Evolutionary conservation across 768 basidiomycete genomes (phyloP), one percentile per base, ranked within the genome.

Genomic region (Rhodosporidiobolus sp.): DNA sequence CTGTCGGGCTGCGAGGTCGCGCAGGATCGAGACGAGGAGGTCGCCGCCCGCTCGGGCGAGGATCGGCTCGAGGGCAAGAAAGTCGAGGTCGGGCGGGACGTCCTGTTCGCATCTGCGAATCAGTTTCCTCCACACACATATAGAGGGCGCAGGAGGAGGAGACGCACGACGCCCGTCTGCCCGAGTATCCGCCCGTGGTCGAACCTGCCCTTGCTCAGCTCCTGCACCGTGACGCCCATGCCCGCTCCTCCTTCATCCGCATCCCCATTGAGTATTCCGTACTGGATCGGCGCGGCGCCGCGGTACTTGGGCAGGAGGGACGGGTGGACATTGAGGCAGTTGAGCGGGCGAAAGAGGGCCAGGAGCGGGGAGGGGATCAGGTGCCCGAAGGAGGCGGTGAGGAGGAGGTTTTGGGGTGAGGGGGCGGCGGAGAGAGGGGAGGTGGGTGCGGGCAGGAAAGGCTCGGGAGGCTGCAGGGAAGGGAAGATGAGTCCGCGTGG

Each of bases 371-470:
- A 46, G 4, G 78, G 78, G 45, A 79, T 65, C 19, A 79, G 64
- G 54, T 78, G 69, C 24, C 77, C 78, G 64, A 76, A 79, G 4
- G 78, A 79, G 56, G 77, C 78, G 24, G 78, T 77, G 38, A 79
- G 34, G 50, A 79, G 70, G 20, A 77, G 52, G 35, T 73, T 70
- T 26, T 57, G 68, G 10, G 73, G 35, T 1, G 72, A 64, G 20
- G 45, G 62, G 3, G 67, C 1, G 32, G 48, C 17, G 14, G 66
- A 32, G 30, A 38, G 38, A 22, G 43, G 35, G 19, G 38, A 0
- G 14, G 58, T 22, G 0, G 56, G 32, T 11, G 53, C 16, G 50
- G 35, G n/a, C 26, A 32, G 32, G 63, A 63, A 58, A 20, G 19
- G 6, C 0, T 45, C 22, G 9, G 62, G 66, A 3, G 62, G 72